Evolutionary conservation across 495 filamentous ascomycete species (phyloP).

Genomic region (Hypoxylon lienhwacheense): DNA sequence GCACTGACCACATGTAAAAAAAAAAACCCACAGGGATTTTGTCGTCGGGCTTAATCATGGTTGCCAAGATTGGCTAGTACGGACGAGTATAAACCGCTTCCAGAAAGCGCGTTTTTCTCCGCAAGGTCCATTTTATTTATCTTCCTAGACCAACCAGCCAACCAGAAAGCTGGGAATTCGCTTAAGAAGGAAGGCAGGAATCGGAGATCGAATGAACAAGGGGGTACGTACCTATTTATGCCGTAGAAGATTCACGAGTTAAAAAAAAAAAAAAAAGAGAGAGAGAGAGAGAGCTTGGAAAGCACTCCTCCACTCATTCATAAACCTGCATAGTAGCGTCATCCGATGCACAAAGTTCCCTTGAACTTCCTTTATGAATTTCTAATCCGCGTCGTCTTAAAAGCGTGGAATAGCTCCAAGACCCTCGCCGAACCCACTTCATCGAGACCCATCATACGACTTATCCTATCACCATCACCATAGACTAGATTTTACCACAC

Average conservation of each 20-base stretch:
- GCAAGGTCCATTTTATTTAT: conserved; percentile 15
- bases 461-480: conserved; percentile 3
- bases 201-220: too few relatives aligned
- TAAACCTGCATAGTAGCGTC: too few relatives aligned
- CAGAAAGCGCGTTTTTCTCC: conserved; percentile 24
- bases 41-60: not conserved
- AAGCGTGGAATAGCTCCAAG: not conserved
- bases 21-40: not conserved
- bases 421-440: conserved; percentile 7
- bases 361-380: not conserved
- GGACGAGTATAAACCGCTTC: conserved; percentile 28
- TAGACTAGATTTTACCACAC: conserved; percentile 18
- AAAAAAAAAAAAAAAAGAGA: not conserved
- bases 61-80: conserved; percentile 18
- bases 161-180: too few relatives aligned
- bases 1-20: conserved; percentile 26
- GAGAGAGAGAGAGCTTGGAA: conserved; percentile 12
- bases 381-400: not conserved
- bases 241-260: too few relatives aligned
- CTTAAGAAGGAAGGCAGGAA: too few relatives aligned
- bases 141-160: conserved; percentile 19
- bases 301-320: conserved; percentile 4
- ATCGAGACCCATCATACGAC: conserved; percentile 20
- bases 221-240: too few relatives aligned
- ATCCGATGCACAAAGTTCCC: not conserved